A percentile compares a stretch with the other conserved stretches of the same genome.
These are phyloP conservation scores for Candida maesae DNA, from an alignment of 805 yeast genomes.

Conservation along the genomic window DNA sequence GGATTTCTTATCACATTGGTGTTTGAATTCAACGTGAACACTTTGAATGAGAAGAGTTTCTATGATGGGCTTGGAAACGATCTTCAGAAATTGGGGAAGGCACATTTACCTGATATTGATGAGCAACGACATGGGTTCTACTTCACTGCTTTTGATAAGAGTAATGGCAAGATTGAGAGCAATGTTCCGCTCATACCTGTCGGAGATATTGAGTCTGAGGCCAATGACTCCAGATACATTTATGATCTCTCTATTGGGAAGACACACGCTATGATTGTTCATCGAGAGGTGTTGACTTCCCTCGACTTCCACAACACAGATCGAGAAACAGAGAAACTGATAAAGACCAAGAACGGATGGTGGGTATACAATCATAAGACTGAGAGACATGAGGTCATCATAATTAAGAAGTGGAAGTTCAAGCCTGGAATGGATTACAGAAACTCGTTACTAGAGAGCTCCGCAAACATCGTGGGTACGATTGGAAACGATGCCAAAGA, in stretches of 20 bases:
- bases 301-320: constrained; percentile 4
- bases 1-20: constrained; percentile 11
- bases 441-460: constrained; percentile 15
- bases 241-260: constrained; percentile 14
- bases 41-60: constrained; percentile 14
- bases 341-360: constrained; percentile 23
- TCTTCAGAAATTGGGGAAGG: constrained; percentile 8
- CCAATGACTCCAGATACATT: constrained; percentile 9
- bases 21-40: constrained; percentile 18
- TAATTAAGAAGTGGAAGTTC: constrained; percentile 19
- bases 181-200: constrained; percentile 17
- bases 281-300: constrained; percentile 17
- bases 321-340: constrained; percentile 16
- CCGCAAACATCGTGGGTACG: constrained; percentile 19
- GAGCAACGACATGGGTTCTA: constrained; percentile 14
- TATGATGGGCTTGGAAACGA: constrained; percentile 12
- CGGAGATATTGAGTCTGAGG: constrained; percentile 13
- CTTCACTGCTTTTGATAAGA: constrained; percentile 14
- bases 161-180: constrained; percentile 9
- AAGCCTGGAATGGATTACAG: constrained; percentile 3
- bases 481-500: constrained; percentile 23
- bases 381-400: constrained; percentile 9
- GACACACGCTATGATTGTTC: constrained; percentile 14
- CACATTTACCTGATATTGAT: constrained; percentile 11
- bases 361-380: constrained; percentile 20